Evolutionary conservation across 257 asterid genomes (phyloP), one percentile per base, ranked within the genome.

Genomic region (Fraxinus quadrangulata): DNA sequence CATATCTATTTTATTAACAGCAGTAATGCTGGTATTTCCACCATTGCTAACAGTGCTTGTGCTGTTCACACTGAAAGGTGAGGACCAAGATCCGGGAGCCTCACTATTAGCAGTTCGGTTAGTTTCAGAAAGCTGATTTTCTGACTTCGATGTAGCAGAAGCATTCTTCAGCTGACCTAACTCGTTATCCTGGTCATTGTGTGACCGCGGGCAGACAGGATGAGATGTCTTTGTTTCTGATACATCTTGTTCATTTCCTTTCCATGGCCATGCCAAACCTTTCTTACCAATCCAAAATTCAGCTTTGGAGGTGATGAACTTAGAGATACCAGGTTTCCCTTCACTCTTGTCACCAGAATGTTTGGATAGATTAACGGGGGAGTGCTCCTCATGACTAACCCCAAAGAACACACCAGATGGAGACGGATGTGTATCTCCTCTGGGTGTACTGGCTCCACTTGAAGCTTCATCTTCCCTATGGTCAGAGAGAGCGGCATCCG

Each of bases 71-170:
- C 91, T 91, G 75, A 80, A 88, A 4, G 89, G 87, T 19, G 98
- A 87, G 63, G 94, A 87, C 98, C 97, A 90, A 75, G 96, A 93
- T 42, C 96, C 97, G 7, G 93, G 84, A 81, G 94, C 94, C 82
- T 91, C 99, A 74, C 86, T 85, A 80, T 82, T 86, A 45, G 81
- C 83, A 21, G 87, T 75, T 68, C 83, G 81, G 80, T 79, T 87
- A 80, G 76, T 78, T 81, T 89, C 90, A 65, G 74, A 31, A 51
- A 84, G 86, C 75, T 83, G 96, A 83, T 72, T 79, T 39, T 92
- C 97, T n/a, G 85, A 72, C 74, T 87, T 90, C 26, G 81, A 82
- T 17, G 82, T 77, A 65, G 75, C 69, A 51, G 73, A 73, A 34
- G 78, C 79, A 74, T 81, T 76, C 72, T 74, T 90, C 77, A 73